A percentile compares a stretch with the other conserved stretches of the same genome.
phyloP scores from a whole-genome alignment of 2,329 filamentous ascomycete species.

The Fusarium illudens region DNA sequence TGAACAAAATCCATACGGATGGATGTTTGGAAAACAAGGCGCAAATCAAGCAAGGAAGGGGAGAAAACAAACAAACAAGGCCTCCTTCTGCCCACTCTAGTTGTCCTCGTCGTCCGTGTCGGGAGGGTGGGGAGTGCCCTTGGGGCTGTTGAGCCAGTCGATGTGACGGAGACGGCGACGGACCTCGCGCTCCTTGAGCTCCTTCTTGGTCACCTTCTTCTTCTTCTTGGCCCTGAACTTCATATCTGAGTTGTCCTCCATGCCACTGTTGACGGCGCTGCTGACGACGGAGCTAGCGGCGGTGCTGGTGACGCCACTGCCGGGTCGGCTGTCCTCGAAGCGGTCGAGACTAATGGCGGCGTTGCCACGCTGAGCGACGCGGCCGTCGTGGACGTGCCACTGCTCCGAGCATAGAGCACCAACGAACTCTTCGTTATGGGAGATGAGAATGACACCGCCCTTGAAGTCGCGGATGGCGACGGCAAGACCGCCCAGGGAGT shows the following conservation, averaged over 20 bases:
- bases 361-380: conserved; percentile 84
- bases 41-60: background rate
- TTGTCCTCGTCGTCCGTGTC: conserved; percentile 80
- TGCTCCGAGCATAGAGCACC: conserved; percentile 95
- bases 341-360: conserved; percentile 78
- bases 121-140: conserved; percentile 79
- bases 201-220: conserved; percentile 99
- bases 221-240: conserved; percentile 93
- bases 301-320: conserved; percentile 62
- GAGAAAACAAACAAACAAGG: conserved; percentile 9
- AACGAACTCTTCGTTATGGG: conserved; percentile 99
- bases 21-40: conserved; percentile 10
- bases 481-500: conserved; percentile 95
- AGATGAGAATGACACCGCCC: conserved; percentile 98
- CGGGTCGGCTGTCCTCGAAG: conserved; percentile 84
- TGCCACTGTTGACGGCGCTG: conserved; percentile 77
- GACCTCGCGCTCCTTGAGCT: conserved; percentile 92
- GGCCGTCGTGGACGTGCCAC: conserved; percentile 91
- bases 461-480: conserved; percentile 98
- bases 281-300: conserved; percentile 64
- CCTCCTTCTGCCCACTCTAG: conserved; percentile 21
- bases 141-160: conserved; percentile 83
- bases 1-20: conserved; percentile 17
- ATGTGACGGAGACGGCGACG: conserved; percentile 87
- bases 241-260: conserved; percentile 79